A percentile compares a stretch with the other conserved stretches of the same genome.
Evolutionary conservation across 139 green algal genomes (phyloP).

Genomic region (Chlorella sp.): DNA sequence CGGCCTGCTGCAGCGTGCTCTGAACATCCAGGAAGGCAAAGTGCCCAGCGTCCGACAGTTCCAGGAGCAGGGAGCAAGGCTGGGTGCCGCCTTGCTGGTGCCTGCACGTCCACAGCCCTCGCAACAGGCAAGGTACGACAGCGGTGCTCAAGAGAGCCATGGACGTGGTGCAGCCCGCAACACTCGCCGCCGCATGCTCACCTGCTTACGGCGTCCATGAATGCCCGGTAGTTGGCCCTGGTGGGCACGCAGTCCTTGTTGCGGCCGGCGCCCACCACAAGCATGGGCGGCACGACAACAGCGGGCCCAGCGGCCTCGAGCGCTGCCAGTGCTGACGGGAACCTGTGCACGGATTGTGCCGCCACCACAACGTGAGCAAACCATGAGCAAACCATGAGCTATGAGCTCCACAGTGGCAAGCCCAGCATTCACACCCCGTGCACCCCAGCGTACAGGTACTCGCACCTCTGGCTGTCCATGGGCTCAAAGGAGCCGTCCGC

Average conservation of each 20-base stretch:
- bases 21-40: neutral
- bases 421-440: neutral
- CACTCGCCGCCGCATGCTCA: neutral
- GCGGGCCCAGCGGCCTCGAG: too few relatives aligned
- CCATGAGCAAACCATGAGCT: neutral
- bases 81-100: too few relatives aligned
- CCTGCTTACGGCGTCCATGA: neutral
- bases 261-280: neutral
- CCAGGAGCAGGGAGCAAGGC: neutral
- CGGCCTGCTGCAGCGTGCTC: neutral
- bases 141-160: neutral
- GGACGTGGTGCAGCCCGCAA: neutral
- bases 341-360: neutral
- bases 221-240: neutral
- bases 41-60: neutral
- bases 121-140: neutral
- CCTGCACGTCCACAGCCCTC: neutral
- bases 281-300: neutral
- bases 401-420: neutral
- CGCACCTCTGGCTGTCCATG: neutral
- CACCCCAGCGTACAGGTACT: neutral
- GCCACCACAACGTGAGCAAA: neutral
- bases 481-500: neutral
- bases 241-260: neutral
- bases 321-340: neutral